Evolutionary conservation across 2,329 filamentous ascomycete species (phyloP), one percentile per base, ranked within the genome.

Genomic region (Grosmannia serpens): DNA sequence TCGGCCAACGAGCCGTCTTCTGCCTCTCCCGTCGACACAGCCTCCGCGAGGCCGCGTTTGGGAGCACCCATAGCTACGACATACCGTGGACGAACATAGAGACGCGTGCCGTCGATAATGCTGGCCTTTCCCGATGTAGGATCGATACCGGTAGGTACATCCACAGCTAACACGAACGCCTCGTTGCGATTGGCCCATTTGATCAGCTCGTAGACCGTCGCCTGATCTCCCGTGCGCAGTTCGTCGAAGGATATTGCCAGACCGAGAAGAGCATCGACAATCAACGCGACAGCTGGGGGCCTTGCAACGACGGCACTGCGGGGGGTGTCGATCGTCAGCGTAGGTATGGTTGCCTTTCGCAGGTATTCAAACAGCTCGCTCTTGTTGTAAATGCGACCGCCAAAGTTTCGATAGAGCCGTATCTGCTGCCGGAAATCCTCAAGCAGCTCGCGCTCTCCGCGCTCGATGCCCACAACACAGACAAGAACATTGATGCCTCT

Each of bases 171-270:
- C 3, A 94, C 86, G 59, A 86, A 85, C 0, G 90, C 85, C 63
- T 91, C 88, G 68, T 86, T 89, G 63, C 91, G 86, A 68, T 96
- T 97, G 3, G 90, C 87, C 91, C 91, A 97, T 62, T 91, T 87
- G 67, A 96, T 94, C 67, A 96, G 82, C 67, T 95, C 88, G 67
- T 95, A 91, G 0, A 90, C 89, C 0, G 87, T 87, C 4, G 86
- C 85, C 69, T 95, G 89, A 64, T 95, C 88, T 20, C 87, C 86
- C 2, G 86, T 87, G 41, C 89, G 83, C 31, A 97, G 77, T 65
- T 95, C 90, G 64, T 96, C 91, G 67, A 96, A 96, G 2, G 89
- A 86, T 59, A 91, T 84, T 51, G 94, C 90, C 62, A 94, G 82
- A 4, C 91, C 91, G 5, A 99, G 82, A 15, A 97, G 76, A 1